Conservation (phyloP, 2,329 filamentous ascomycete species). For the Cercospora sojina region DNA sequence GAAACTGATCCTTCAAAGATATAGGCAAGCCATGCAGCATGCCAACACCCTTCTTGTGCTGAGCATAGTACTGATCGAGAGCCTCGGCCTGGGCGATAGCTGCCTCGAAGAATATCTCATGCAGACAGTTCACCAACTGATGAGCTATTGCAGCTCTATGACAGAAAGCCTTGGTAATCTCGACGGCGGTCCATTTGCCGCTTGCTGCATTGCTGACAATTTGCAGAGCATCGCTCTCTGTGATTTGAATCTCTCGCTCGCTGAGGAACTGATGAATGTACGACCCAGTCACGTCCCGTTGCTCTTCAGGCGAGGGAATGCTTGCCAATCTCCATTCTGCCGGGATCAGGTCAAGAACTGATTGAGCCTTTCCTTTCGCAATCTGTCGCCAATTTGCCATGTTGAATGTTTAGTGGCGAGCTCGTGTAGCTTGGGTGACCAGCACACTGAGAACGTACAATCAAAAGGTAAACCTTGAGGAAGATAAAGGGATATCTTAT, state of each 20-base stretch:
- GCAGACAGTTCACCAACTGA: slow-evolving; percentile 48
- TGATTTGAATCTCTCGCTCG: slow-evolving; percentile 58
- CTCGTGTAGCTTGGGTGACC: background rate
- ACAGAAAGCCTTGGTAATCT: slow-evolving; percentile 57
- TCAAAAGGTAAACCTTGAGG: background rate
- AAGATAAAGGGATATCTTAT: background rate
- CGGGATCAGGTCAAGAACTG: slow-evolving; percentile 56
- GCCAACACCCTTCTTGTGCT: slow-evolving; percentile 43
- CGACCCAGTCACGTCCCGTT: slow-evolving; percentile 56
- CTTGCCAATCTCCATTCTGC: slow-evolving; percentile 54
- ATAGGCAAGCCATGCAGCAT: slow-evolving; percentile 51
- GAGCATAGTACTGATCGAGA: slow-evolving; percentile 43
- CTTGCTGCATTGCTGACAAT: slow-evolving; percentile 56
- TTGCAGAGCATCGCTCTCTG: slow-evolving; percentile 58
- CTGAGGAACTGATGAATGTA: slow-evolving; percentile 59
- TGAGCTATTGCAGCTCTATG: slow-evolving; percentile 55
- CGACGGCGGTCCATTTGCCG: slow-evolving; percentile 58
- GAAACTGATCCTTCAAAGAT: slow-evolving; percentile 52
- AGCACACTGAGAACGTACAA: background rate
- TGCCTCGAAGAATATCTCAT: slow-evolving; percentile 51
- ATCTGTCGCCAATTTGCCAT: slow-evolving; percentile 49
- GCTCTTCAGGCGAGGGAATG: slow-evolving; percentile 51
- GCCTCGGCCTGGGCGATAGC: slow-evolving; percentile 45
- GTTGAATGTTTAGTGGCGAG: background rate
- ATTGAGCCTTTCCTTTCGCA: slow-evolving; percentile 55